Percentiles rank a stretch among this genome's conserved stretches.
Evolutionary conservation across 2,329 filamentous ascomycete species (phyloP).

Genomic region (Exophiala sp.): DNA sequence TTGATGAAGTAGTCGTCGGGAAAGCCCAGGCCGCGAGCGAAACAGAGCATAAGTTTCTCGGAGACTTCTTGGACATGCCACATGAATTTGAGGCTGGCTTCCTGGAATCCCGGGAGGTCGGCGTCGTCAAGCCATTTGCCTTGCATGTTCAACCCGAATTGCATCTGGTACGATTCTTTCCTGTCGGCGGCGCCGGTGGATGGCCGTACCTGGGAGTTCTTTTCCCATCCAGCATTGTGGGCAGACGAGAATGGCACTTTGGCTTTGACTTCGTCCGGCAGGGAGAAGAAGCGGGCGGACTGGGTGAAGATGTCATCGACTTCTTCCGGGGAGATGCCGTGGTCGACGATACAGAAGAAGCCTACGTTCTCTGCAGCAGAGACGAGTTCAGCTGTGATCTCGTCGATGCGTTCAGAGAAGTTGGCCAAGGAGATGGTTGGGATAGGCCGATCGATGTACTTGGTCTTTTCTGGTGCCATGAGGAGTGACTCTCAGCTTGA

Average conservation of each 20-base stretch:
- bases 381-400: constrained; percentile 49
- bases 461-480: constrained; percentile 15
- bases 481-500: neutral
- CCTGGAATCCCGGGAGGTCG: constrained; percentile 46
- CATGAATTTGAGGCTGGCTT: constrained; percentile 49
- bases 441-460: constrained; percentile 37
- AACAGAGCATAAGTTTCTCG: constrained; percentile 53
- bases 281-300: constrained; percentile 50
- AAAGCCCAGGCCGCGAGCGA: constrained; percentile 54
- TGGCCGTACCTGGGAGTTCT: constrained; percentile 52
- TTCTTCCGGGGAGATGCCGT: constrained; percentile 46
- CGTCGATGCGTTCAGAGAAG: constrained; percentile 49
- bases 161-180: constrained; percentile 59
- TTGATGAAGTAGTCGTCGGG: constrained; percentile 52
- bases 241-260: constrained; percentile 49
- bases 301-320: constrained; percentile 49
- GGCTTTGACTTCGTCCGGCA: constrained; percentile 49
- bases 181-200: constrained; percentile 54
- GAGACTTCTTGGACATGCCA: constrained; percentile 47
- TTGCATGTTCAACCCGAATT: constrained; percentile 53
- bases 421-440: constrained; percentile 51
- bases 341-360: constrained; percentile 55
- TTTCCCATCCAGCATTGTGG: constrained; percentile 58
- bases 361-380: constrained; percentile 53
- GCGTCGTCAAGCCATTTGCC: constrained; percentile 49